phyloP scores from a whole-genome alignment of 2,329 filamentous ascomycete genomes.

The Metarhizium humberi region DNA sequence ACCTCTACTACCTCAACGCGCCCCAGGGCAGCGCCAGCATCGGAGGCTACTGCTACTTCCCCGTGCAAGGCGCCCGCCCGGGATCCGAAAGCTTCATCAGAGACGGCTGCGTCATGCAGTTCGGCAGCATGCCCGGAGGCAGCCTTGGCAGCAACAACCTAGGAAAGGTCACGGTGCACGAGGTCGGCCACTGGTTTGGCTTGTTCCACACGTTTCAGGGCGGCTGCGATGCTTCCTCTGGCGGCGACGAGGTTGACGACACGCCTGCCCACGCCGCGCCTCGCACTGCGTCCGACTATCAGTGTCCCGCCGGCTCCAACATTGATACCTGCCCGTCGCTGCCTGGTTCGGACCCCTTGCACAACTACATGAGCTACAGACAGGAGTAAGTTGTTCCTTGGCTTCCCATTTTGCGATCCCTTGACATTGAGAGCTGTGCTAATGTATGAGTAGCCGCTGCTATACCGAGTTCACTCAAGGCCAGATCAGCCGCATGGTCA shows the following conservation, averaged over 20 bases:
- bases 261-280: slow-evolving; percentile 12
- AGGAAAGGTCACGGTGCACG: slow-evolving; percentile 20
- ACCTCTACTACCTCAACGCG: slow-evolving; percentile 21
- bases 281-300: too few relatives aligned
- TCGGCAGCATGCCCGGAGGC: slow-evolving; percentile 24
- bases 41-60: slow-evolving; percentile 37
- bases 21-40: slow-evolving; percentile 4
- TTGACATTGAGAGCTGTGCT: too few relatives aligned
- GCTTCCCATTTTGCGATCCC: too few relatives aligned
- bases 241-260: slow-evolving; percentile 29
- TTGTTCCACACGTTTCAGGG: slow-evolving; percentile 32
- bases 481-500: too few relatives aligned
- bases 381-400: too few relatives aligned
- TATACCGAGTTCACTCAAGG: too few relatives aligned
- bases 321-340: too few relatives aligned
- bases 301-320: too few relatives aligned
- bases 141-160: slow-evolving; percentile 13
- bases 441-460: too few relatives aligned
- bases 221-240: slow-evolving; percentile 13
- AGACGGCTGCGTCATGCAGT: slow-evolving; percentile 14
- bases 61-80: slow-evolving; percentile 14
- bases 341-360: too few relatives aligned
- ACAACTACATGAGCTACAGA: too few relatives aligned
- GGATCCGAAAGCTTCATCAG: slow-evolving; percentile 17
- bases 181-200: slow-evolving; percentile 34